phyloP scores from a whole-genome alignment of 2,329 filamentous ascomycete species.

The Fusarium sp. region DNA sequence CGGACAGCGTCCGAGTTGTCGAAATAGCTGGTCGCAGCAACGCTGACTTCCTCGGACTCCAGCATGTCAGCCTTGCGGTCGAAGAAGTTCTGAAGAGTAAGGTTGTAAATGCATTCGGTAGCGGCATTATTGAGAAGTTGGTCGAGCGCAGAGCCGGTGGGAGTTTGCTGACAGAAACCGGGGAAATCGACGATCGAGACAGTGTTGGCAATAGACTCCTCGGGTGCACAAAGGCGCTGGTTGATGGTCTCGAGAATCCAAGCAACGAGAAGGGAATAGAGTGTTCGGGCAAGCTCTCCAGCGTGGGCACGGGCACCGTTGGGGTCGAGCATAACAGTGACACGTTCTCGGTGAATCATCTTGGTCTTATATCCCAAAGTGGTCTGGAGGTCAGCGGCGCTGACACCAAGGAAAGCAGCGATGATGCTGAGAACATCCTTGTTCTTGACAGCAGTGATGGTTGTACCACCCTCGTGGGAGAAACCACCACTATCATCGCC shows the following conservation, averaged over 20 bases:
- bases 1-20: slow-evolving; percentile 96
- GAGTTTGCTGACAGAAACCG: slow-evolving; percentile 84
- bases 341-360: slow-evolving; percentile 92
- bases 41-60: slow-evolving; percentile 90
- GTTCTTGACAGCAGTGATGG: slow-evolving; percentile 87
- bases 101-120: slow-evolving; percentile 89
- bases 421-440: slow-evolving; percentile 87
- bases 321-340: slow-evolving; percentile 98
- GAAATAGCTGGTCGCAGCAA: slow-evolving; percentile 94
- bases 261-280: slow-evolving; percentile 93
- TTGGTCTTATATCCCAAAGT: slow-evolving; percentile 96
- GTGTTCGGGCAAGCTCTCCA: slow-evolving; percentile 89
- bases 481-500: slow-evolving; percentile 95
- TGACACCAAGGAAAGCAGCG: slow-evolving; percentile 92
- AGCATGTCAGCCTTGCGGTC: slow-evolving; percentile 92
- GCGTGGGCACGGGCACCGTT: slow-evolving; percentile 89
- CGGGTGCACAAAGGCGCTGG: slow-evolving; percentile 83
- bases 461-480: slow-evolving; percentile 91
- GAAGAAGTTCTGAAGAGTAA: slow-evolving; percentile 95
- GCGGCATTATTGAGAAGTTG: slow-evolving; percentile 96
- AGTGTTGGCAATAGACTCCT: slow-evolving; percentile 91
- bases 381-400: slow-evolving; percentile 80
- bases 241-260: slow-evolving; percentile 95
- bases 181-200: slow-evolving; percentile 96
- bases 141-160: slow-evolving; percentile 86